These are phyloP conservation scores for Suillus tomentosus DNA, from an alignment of 768 basidiomycete species.

Conservation along the genomic window DNA sequence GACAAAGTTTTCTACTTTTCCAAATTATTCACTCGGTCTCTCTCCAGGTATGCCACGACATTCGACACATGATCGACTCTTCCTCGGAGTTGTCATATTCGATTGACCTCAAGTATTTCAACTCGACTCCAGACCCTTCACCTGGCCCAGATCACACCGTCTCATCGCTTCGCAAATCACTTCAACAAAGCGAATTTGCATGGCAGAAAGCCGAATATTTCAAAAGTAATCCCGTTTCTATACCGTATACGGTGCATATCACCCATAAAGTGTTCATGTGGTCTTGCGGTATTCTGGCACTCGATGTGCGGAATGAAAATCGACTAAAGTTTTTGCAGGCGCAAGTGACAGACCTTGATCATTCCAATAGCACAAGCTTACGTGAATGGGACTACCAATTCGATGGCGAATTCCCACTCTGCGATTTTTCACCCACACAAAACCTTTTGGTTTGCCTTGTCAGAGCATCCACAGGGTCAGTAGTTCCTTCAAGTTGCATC, in stretches of 20 bases:
- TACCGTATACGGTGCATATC: background rate
- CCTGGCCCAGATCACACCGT: background rate
- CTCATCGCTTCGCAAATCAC: background rate
- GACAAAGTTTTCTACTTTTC: background rate
- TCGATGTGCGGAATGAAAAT: too few relatives aligned
- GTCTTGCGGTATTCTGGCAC: background rate
- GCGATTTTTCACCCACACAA: background rate
- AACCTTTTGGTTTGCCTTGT: background rate
- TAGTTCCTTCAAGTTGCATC: background rate
- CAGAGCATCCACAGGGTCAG: background rate
- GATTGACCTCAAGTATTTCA: background rate
- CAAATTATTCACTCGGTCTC: too few relatives aligned
- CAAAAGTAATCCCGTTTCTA: background rate
- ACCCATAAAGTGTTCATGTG: background rate
- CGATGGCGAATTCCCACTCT: background rate
- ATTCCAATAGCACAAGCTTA: background rate
- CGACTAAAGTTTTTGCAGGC: background rate
- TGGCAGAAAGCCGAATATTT: background rate
- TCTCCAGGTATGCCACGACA: background rate
- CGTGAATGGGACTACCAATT: background rate
- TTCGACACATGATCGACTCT: background rate
- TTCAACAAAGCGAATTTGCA: background rate
- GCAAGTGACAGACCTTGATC: background rate
- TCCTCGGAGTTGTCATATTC: background rate
- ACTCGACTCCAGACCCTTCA: background rate